A percentile compares a stretch with the other conserved stretches of the same genome.
Conservation (phyloP, 2,329 filamentous ascomycete genomes). For the Calonectria hawksworthii region DNA sequence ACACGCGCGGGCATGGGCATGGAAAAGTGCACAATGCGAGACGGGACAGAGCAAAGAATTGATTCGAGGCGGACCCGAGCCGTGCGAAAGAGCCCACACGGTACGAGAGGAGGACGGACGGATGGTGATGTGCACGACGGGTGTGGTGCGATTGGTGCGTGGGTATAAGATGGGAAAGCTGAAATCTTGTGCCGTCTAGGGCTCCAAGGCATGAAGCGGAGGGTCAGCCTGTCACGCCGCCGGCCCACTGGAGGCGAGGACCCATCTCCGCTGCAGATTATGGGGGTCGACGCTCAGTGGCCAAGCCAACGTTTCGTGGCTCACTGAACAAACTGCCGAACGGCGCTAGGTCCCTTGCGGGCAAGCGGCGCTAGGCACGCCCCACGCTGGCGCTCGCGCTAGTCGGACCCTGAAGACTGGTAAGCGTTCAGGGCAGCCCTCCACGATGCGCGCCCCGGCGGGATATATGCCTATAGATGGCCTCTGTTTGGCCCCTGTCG, state of each 20-base stretch:
- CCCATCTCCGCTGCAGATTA: constrained; percentile 16
- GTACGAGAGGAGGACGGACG: not conserved
- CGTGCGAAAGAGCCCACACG: constrained; percentile 2
- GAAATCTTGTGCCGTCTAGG: constrained; percentile 12
- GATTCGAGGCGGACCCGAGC: not conserved
- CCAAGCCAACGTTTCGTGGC: not conserved
- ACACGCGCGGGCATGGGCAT: not conserved
- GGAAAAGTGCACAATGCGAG: not conserved
- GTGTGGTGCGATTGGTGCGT: not conserved
- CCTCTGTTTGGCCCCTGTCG: not conserved
- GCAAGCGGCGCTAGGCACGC: not conserved
- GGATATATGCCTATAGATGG: not conserved
- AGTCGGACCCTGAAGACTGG: constrained; percentile 18
- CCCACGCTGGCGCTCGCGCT: constrained; percentile 1
- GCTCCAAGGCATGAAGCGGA: not conserved
- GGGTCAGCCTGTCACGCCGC: constrained; percentile 1
- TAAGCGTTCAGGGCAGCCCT: constrained; percentile 12
- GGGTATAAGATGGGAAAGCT: constrained; percentile 15
- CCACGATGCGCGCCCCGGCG: not conserved
- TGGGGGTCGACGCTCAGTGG: constrained; percentile 4
- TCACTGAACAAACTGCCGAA: constrained; percentile 14
- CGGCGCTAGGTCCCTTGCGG: not conserved
- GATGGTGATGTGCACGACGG: constrained; percentile 2
- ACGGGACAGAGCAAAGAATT: not conserved
- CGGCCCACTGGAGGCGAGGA: not conserved